Base-by-base conservation (phyloP, 257 asterid species). In the Solanum commersonii region DNA sequence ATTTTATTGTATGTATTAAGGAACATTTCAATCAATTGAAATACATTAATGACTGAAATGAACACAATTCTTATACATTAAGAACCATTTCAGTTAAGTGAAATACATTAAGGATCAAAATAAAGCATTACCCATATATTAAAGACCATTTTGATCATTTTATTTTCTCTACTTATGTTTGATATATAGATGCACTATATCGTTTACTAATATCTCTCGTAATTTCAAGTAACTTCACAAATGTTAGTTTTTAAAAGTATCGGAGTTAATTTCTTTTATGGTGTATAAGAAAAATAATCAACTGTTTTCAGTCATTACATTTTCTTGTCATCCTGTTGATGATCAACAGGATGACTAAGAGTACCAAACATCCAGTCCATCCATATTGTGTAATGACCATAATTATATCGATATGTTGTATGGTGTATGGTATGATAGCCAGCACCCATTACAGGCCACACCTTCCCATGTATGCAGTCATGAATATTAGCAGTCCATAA, bases 291-390 rank as follows among this genome's bases (percentile, higher is more conserved):
- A 38, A 38, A 38, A 38, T 40, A 40, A 40, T 40, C 0, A 25
- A 77, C 8, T 79, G 16, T 44, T 78, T 25, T 25, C 67, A 79
- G 27, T 79, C 10, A 63, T 90, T 90, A 94, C 70, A 91, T 88
- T 90, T 92, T 93, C 91, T 95, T 95, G 92, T 92, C 88, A 42
- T 94, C 96, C 38, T 93, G 52, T 96, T 86, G 16, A 44, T 94
- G 1, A 49, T 94, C 93, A 42, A 84, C 82, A 10, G 99, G 99
- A 86, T 96, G 95, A 10, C 96, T 96, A 38, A 97, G 99, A 37
- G 99, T 97, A 84, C 98, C 97, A 74, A 97, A 97, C 98, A 97
- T 95, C 99, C 98, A 96, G 91, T 97, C 98, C 99, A 97, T 97
- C 98, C 98, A 95, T 89, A 96, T 89, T 1, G 99, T 97, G 96